Percentiles rank a stretch among this genome's conserved stretches.
Evolutionary conservation across 305 asterid species (phyloP).

Genomic region (Nicotiana rustica): DNA sequence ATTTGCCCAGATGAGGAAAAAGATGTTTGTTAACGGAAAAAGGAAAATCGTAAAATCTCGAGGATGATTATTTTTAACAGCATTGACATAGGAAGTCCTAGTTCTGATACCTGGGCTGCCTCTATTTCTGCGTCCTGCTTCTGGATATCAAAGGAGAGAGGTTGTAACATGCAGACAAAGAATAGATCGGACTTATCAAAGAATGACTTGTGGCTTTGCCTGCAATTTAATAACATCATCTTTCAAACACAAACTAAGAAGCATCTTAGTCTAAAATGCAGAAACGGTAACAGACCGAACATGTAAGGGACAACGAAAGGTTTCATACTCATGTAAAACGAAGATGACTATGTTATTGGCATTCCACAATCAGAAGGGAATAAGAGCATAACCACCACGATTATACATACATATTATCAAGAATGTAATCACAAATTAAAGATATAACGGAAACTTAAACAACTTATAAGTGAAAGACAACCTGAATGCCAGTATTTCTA

Average conservation of each 20-base stretch:
- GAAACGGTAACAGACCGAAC: not conserved
- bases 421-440: not conserved
- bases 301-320: not conserved
- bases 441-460: not conserved
- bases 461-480: constrained; percentile 36
- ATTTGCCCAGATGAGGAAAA: not conserved
- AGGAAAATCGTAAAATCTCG: not conserved
- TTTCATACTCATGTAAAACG: not conserved
- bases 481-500: constrained; percentile 92
- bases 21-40: not conserved
- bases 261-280: not conserved
- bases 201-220: constrained; percentile 88
- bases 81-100: not conserved
- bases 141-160: constrained; percentile 71
- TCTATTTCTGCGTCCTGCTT: constrained; percentile 89
- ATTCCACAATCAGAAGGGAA: not conserved
- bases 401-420: not conserved
- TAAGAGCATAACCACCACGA: not conserved
- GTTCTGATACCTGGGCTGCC: constrained; percentile 80
- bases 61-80: not conserved
- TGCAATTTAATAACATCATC: constrained; percentile 42
- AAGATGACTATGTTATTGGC: not conserved
- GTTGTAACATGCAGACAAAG: constrained; percentile 88
- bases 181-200: constrained; percentile 89
- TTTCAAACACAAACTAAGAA: constrained; percentile 13